These are phyloP conservation scores for Trypanosoma cruzi DNA, from an alignment of 208 protist species.

Conservation along the genomic window DNA sequence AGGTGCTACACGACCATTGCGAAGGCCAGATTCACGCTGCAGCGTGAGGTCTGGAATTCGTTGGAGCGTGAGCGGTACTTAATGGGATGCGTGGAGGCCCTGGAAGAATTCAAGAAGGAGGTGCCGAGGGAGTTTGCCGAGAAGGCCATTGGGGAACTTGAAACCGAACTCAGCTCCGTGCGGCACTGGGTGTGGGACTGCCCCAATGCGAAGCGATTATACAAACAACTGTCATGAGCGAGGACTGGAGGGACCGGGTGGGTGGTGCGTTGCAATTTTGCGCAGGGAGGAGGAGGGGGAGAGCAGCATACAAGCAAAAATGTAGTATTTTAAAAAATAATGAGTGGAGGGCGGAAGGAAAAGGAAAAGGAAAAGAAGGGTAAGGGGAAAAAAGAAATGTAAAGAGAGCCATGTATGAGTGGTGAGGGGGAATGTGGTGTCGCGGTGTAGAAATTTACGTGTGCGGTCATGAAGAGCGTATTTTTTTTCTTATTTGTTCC, in stretches of 20 bases:
- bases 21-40: conserved; percentile 79
- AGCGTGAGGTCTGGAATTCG: conserved; percentile 86
- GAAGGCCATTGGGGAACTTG: conserved; percentile 83
- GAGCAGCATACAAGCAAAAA: too few relatives aligned
- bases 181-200: conserved; percentile 92
- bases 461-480: too few relatives aligned
- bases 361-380: too few relatives aligned
- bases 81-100: conserved; percentile 76
- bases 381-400: too few relatives aligned
- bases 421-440: neutral
- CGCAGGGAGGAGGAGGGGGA: neutral
- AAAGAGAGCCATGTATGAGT: neutral
- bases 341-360: neutral
- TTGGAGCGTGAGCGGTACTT: conserved; percentile 90
- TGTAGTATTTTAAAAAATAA: neutral
- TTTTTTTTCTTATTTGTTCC: neutral
- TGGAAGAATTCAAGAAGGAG: conserved; percentile 75
- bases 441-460: neutral
- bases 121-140: conserved; percentile 77
- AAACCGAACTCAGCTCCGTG: conserved; percentile 77
- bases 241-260: neutral
- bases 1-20: conserved; percentile 77
- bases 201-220: conserved; percentile 89
- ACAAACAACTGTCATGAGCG: conserved; percentile 42
- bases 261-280: neutral